These are phyloP conservation scores for Neonectria faginata DNA, from an alignment of 2,329 filamentous ascomycete species.

Conservation along the genomic window DNA sequence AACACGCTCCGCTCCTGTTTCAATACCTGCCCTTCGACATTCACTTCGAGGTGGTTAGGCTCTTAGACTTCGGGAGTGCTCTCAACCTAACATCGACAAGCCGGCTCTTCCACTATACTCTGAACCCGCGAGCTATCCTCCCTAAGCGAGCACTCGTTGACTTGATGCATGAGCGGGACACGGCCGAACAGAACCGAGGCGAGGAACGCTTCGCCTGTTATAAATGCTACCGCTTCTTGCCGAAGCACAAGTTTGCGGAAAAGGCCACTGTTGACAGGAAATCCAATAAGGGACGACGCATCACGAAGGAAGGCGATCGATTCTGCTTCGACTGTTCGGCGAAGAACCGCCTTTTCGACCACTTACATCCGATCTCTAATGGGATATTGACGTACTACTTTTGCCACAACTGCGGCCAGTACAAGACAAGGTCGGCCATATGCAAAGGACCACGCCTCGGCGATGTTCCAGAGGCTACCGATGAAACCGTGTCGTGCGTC, in stretches of 20 bases:
- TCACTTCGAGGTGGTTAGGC: slow-evolving; percentile 29
- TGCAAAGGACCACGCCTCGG: slow-evolving; percentile 21
- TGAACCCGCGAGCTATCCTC: slow-evolving; percentile 23
- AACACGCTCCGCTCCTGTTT: slow-evolving; percentile 7
- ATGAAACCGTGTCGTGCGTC: background rate
- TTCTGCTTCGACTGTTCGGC: slow-evolving; percentile 37
- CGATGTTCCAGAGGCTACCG: background rate
- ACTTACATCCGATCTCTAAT: slow-evolving; percentile 19
- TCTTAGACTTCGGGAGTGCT: slow-evolving; percentile 22
- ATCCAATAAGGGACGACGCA: background rate
- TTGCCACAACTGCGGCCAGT: slow-evolving; percentile 37
- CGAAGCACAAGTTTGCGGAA: slow-evolving; percentile 30
- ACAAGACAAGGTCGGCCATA: slow-evolving; percentile 29
- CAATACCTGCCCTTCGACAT: slow-evolving; percentile 35
- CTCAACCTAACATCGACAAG: slow-evolving; percentile 30
- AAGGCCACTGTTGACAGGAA: background rate
- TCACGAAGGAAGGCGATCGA: slow-evolving; percentile 11
- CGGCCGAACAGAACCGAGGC: background rate
- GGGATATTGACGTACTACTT: slow-evolving; percentile 35
- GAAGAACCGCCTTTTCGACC: background rate
- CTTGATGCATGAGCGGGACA: slow-evolving; percentile 24
- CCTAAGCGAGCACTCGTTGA: background rate
- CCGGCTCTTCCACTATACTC: slow-evolving; percentile 22
- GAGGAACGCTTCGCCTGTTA: slow-evolving; percentile 31
- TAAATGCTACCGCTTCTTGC: slow-evolving; percentile 31